Base-by-base conservation (phyloP, 164 flowering plant species). In the Taxillus chinensis region DNA sequence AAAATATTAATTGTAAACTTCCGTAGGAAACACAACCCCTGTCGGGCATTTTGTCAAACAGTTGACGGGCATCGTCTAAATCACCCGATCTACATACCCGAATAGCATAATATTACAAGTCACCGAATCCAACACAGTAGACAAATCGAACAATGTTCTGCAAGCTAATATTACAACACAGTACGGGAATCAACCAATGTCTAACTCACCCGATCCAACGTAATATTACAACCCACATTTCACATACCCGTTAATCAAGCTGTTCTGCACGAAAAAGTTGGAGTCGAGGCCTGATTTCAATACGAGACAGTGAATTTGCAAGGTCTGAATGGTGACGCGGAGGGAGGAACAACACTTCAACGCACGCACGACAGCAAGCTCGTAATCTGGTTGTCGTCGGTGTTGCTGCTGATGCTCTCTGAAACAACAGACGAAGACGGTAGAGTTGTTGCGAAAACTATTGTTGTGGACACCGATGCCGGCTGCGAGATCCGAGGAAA, bases 11-110 rank as follows among this genome's bases (percentile, higher is more conserved):
- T 27, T 0, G 27, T 27, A 27, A 27, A 27, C 27, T 27, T 80
- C 1, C 89, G 54, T 74, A 92, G 0, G 96, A 80, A 8, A 92
- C 88, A 66, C 86, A 83, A 55, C 77, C 78, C 75, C 62, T 83
- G 0, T n/a, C 56, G 4, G 84, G 83, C 95, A 85, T 85, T 83
- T 39, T 66, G 7, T 73, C 91, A 72, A 88, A 90, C 90, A 90
- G 38, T 3, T 66, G 41, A 17, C 68, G 63, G 7, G 95, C 98
- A 62, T 82, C 78, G 1, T 71, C 77, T 63, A 84, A 68, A 5
- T 55, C 67, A 37, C 89, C 80, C 43, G 49, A 45, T 58, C 62
- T 87, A 43, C 84, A 82, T 73, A 79, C 89, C 73, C 85, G 92
- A 71, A 64, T 7, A 87, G 56, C 87, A 92, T 82, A 46, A 80